phyloP scores from a whole-genome alignment of 179 eudicot genomes.

The Actinidia polygama region DNA sequence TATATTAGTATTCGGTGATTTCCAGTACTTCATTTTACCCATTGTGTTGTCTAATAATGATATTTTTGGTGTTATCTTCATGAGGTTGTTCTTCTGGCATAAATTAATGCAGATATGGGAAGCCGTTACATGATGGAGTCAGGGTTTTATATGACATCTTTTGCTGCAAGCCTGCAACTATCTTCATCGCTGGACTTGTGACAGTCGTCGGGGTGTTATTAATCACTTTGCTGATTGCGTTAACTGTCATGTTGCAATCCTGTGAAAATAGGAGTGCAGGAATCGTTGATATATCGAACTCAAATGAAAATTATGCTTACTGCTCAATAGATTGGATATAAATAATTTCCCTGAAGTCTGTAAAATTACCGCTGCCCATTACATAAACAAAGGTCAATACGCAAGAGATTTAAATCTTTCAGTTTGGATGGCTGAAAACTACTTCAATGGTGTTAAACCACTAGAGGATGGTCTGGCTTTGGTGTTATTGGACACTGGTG shows the following conservation, averaged over 20 bases:
- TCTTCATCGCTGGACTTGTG: conserved; percentile 40
- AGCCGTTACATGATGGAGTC: conserved; percentile 32
- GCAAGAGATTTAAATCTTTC: conserved; percentile 35
- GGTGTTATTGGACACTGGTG: conserved; percentile 44
- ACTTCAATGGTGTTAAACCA: conserved; percentile 25
- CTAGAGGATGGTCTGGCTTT: conserved; percentile 27
- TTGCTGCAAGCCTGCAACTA: conserved; percentile 49
- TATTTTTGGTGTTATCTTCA: background rate
- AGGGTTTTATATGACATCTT: conserved; percentile 42
- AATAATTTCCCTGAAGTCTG: conserved; percentile 37
- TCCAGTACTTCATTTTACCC: background rate
- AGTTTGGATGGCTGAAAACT: conserved; percentile 29
- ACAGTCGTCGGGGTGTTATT: conserved; percentile 34
- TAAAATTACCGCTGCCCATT: conserved; percentile 27
- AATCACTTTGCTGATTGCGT: conserved; percentile 36
- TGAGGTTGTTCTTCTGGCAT: conserved; percentile 10
- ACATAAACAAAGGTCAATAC: conserved; percentile 41
- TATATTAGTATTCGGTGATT: background rate
- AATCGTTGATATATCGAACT: conserved; percentile 29
- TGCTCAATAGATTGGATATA: conserved; percentile 33
- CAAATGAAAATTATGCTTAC: conserved; percentile 21
- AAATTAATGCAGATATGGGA: conserved; percentile 36
- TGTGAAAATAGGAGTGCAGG: conserved; percentile 33
- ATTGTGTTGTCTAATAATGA: background rate
- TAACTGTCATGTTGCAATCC: conserved; percentile 48